Base-by-base conservation (phyloP, 805 yeast species). In the Suhomyces tanzawaensis region DNA sequence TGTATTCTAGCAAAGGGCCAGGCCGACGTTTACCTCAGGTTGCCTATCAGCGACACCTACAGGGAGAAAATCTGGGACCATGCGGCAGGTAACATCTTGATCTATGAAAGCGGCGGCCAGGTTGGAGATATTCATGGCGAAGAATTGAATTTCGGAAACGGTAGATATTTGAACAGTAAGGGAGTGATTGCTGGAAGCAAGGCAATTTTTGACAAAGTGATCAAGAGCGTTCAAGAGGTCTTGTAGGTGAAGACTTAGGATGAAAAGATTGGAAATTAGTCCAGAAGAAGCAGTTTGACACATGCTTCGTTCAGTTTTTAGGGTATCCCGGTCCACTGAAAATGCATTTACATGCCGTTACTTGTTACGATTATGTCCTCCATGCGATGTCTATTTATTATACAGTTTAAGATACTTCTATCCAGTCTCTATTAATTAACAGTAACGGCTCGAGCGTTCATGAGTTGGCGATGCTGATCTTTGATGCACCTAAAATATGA, bases 31-130 rank as follows among this genome's bases (percentile, higher is more conserved):
- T 93, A 95, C 53, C 69, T 93, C 44, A 81, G 99, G 49, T 66
- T 95, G 41, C 99, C 99, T 11, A 78, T 82, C 32, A 79, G 74
- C 47, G 70, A 79, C 36, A 63, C 75, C 3, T 93, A 90, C 59
- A 76, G 86, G 51, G 99, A 93, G 59, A 93, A 93, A 63, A 89
- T 93, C 43, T 93, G 99, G 98, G 99, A 93, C 63, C 99, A 93
- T 60, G 98, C 98, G 14, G 95, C 97, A 2, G 99, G 99, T 3
- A 83, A 85, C 53, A 71, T 91, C 11, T 73, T 93, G 44, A 81
- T 95, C 32, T 72, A 76, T 24, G 99, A 95, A 61, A 85, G 95
- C 51, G 97, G 97, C 29, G 99, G 99, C 5, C 59, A 69, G 34
- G 98, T 93, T 9, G 79, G 91, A 12, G 99, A 93, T 56, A 78